Percentiles rank a stretch among this genome's conserved stretches.
phyloP scores from a whole-genome alignment of 805 yeast species.

The Yarrowia phangngaensis region DNA sequence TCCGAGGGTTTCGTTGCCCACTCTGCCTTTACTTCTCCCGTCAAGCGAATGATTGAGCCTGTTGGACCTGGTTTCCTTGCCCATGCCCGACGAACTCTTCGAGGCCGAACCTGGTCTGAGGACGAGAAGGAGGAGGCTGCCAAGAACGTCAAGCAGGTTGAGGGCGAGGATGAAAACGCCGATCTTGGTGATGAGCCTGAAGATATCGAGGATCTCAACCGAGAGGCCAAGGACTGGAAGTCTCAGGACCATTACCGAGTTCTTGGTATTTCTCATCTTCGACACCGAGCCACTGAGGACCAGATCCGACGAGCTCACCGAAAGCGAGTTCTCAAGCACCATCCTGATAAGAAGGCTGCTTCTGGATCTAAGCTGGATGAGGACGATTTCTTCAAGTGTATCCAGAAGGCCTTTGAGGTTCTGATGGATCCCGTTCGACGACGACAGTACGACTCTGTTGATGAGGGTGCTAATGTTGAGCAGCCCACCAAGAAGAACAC shows the following conservation, averaged over 20 bases:
- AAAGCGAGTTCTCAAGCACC: constrained; percentile 92
- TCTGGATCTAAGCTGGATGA: constrained; percentile 74
- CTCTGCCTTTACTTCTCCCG: constrained; percentile 36
- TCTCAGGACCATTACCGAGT: constrained; percentile 94
- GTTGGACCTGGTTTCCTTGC: constrained; percentile 95
- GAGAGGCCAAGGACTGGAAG: constrained; percentile 99
- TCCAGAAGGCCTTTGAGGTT: constrained; percentile 93
- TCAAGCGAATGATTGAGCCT: constrained; percentile 77
- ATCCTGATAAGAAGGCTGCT: constrained; percentile 97
- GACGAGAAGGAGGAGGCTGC: constrained; percentile 91
- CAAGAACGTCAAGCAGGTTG: constrained; percentile 69
- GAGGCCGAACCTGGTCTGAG: constrained; percentile 99
- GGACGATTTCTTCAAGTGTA: constrained; percentile 89
- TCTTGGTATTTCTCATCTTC: constrained; percentile 83
- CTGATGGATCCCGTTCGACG: constrained; percentile 82
- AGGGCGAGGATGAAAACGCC: constrained; percentile 49
- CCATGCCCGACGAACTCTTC: constrained; percentile 90
- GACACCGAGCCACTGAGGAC: constrained; percentile 86
- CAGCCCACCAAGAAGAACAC: constrained; percentile 64
- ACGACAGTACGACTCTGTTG: constrained; percentile 94
- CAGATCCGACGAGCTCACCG: constrained; percentile 96
- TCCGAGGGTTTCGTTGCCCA: constrained; percentile 34
- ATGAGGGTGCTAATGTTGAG: constrained; percentile 74
- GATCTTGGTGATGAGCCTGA: constrained; percentile 62
- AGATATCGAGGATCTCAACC: constrained; percentile 71